A percentile compares a stretch with the other conserved stretches of the same genome.
These are phyloP conservation scores for Claviceps sp. DNA, from an alignment of 2,329 filamentous ascomycete genomes.

Conservation along the genomic window DNA sequence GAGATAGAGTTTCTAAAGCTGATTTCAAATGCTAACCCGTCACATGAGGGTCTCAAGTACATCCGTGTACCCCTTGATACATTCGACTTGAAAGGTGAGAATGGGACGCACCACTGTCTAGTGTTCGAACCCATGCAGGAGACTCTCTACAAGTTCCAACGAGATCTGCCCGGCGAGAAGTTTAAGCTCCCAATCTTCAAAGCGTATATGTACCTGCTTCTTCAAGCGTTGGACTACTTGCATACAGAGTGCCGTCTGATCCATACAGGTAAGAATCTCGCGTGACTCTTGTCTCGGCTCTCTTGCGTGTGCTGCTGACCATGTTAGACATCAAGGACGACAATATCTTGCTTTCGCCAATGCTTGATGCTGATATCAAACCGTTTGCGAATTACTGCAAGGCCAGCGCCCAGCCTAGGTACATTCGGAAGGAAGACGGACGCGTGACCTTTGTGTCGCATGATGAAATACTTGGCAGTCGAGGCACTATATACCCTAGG, in stretches of 20 bases:
- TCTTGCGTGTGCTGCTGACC: neutral
- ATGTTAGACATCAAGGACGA: slow-evolving; percentile 3
- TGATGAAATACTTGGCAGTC: too few species aligned
- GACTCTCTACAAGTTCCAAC: slow-evolving; percentile 5
- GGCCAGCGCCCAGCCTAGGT: too few species aligned
- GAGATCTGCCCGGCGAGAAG: slow-evolving; percentile 6
- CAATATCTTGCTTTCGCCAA: slow-evolving; percentile 8
- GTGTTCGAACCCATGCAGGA: slow-evolving; percentile 7
- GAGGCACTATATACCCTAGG: neutral
- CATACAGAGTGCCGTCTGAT: too few species aligned
- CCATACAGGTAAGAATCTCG: neutral
- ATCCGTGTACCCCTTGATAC: slow-evolving; percentile 7
- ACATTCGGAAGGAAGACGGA: neutral
- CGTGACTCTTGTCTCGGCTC: slow-evolving; percentile 1
- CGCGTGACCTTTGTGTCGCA: too few species aligned
- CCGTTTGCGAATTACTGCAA: neutral
- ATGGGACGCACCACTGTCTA: slow-evolving; percentile 11
- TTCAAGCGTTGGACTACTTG: too few species aligned
- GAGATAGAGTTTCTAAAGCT: slow-evolving; percentile 5
- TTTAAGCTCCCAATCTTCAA: slow-evolving; percentile 8
- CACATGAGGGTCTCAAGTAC: slow-evolving; percentile 8
- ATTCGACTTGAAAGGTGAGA: slow-evolving; percentile 7
- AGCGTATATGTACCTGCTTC: slow-evolving; percentile 3
- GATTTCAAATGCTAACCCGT: slow-evolving; percentile 8
- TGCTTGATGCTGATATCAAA: neutral